Conservation (phyloP, 1,139 yeast species). For the Candida pseudoviswanathii region DNA sequence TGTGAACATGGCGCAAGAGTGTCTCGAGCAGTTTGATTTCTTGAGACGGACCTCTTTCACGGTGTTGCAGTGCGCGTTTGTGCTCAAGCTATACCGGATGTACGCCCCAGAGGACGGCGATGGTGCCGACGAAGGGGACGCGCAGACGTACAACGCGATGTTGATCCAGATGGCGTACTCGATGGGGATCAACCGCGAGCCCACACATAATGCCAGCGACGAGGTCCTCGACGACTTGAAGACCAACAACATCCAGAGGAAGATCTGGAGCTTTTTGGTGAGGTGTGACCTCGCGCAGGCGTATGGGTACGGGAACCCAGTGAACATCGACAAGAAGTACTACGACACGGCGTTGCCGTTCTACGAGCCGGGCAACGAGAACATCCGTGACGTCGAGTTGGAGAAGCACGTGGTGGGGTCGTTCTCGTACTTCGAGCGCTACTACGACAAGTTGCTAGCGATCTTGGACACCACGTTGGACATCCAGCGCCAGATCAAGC, state of each 20-base stretch:
- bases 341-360: constrained; percentile 34
- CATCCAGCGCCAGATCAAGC: constrained; percentile 20
- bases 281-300: constrained; percentile 30
- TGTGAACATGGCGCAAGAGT: constrained; percentile 52
- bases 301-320: constrained; percentile 34
- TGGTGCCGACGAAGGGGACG: constrained; percentile 48
- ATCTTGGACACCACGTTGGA: constrained; percentile 29
- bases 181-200: constrained; percentile 50
- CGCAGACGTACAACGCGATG: constrained; percentile 38
- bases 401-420: constrained; percentile 31
- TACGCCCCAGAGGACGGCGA: constrained; percentile 57
- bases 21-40: constrained; percentile 54
- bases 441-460: constrained; percentile 21
- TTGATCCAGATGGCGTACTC: constrained; percentile 46
- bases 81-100: constrained; percentile 39
- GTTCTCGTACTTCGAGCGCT: constrained; percentile 28
- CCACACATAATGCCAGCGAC: constrained; percentile 19
- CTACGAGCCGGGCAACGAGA: constrained; percentile 30
- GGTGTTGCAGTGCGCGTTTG: constrained; percentile 49
- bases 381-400: constrained; percentile 27
- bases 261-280: constrained; percentile 54
- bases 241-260: constrained; percentile 46
- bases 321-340: constrained; percentile 21
- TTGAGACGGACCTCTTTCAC: constrained; percentile 49
- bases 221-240: constrained; percentile 23